phyloP scores from a whole-genome alignment of 768 basidiomycete genomes.

The Kwoniella mangroviensis region DNA sequence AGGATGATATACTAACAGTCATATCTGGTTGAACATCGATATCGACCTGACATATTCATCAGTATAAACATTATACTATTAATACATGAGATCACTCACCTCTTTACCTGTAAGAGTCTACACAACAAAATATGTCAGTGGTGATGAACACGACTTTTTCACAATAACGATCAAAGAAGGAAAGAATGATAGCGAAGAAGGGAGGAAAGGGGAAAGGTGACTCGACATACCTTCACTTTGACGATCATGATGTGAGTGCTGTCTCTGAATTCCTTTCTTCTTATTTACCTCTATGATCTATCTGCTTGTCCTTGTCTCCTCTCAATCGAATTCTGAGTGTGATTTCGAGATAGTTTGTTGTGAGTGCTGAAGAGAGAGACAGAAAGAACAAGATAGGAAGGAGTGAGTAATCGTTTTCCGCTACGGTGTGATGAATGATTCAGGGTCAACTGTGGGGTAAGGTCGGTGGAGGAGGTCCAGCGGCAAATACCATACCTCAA shows the following conservation, averaged over 20 bases:
- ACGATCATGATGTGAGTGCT: slow-evolving; percentile 45
- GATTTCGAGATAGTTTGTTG: background rate
- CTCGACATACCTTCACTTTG: slow-evolving; percentile 54
- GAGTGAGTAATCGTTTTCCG: slow-evolving; percentile 7
- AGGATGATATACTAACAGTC: slow-evolving; percentile 65
- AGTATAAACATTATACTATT: background rate
- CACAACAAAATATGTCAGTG: background rate
- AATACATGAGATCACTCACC: slow-evolving; percentile 60
- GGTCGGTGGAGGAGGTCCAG: slow-evolving; percentile 28
- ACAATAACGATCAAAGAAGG: background rate
- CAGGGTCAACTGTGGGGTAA: slow-evolving; percentile 21
- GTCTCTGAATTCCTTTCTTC: background rate
- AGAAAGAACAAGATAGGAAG: background rate
- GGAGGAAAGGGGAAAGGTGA: slow-evolving; percentile 14
- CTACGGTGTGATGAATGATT: slow-evolving; percentile 4
- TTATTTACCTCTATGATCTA: background rate
- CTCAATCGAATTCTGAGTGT: background rate
- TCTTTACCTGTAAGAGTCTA: slow-evolving; percentile 97
- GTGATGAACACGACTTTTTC: background rate
- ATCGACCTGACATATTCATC: slow-evolving; percentile 69
- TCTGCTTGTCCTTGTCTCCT: background rate
- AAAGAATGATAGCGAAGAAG: background rate
- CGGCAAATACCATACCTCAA: background rate
- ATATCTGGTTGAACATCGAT: slow-evolving; percentile 90
- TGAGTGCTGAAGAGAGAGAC: background rate